phyloP scores from a whole-genome alignment of 169 alveolate genomes.

The Eimeria maxima region DNA sequence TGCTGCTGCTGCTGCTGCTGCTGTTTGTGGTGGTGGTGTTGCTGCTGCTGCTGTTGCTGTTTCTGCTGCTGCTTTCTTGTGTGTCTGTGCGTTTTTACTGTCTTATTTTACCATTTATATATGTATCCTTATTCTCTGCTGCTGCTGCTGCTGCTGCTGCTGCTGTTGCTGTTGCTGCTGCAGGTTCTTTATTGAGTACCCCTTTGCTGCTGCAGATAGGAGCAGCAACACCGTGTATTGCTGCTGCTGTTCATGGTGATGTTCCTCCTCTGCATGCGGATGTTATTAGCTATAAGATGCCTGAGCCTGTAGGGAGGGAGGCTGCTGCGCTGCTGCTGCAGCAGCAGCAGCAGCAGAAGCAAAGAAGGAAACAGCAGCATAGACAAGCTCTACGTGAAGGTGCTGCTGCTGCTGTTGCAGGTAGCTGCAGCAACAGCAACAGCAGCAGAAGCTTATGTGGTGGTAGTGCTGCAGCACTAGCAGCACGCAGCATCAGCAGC shows the following conservation, averaged over 20 bases:
- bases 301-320: slow-evolving; percentile 49
- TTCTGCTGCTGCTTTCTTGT: not conserved
- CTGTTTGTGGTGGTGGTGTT: not conserved
- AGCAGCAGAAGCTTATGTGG: no score
- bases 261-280: not conserved
- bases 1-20: slow-evolving; percentile 16
- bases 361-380: not conserved
- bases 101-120: no score
- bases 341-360: not conserved
- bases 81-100: not conserved
- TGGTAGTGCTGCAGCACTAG: no score
- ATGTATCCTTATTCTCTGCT: not conserved
- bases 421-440: not conserved
- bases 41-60: not conserved
- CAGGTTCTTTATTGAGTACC: slow-evolving; percentile 46
- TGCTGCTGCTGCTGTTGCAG: slow-evolving; percentile 6
- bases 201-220: slow-evolving; percentile 59
- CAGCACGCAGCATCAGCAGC: slow-evolving; percentile 25
- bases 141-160: slow-evolving; percentile 46
- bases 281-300: slow-evolving; percentile 6
- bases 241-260: slow-evolving; percentile 2
- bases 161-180: slow-evolving; percentile 52
- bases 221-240: not conserved
- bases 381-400: not conserved
- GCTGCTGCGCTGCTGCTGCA: slow-evolving; percentile 33